phyloP scores from a whole-genome alignment of 2,329 filamentous ascomycete species.

The Sporothrix pallida region DNA sequence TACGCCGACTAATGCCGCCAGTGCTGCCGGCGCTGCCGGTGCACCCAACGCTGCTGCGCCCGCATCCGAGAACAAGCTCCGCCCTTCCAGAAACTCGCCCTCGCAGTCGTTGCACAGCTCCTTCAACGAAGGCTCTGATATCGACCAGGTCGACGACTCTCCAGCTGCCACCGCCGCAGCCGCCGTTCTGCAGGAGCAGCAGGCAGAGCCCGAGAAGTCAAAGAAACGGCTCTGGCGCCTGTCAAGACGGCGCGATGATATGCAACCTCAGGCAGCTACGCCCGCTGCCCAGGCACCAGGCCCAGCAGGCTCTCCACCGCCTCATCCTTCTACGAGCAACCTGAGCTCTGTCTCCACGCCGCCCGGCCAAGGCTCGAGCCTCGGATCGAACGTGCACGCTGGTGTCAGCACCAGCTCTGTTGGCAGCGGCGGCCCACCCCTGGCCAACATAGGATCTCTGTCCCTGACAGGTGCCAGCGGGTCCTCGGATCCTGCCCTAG shows the following conservation, averaged over 20 bases:
- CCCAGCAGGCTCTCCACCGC: background rate
- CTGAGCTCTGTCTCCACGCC: conserved; percentile 39
- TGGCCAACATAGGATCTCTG: conserved; percentile 46
- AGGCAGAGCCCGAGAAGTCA: conserved; percentile 59
- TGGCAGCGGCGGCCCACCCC: conserved; percentile 59
- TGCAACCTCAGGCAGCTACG: background rate
- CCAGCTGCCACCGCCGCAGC: conserved; percentile 40
- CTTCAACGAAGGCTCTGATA: conserved; percentile 80
- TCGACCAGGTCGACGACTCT: conserved; percentile 72
- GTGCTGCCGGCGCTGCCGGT: conserved; percentile 35
- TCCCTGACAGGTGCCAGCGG: conserved; percentile 60
- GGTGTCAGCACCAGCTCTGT: conserved; percentile 72
- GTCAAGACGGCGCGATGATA: conserved; percentile 68
- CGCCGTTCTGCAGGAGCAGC: conserved; percentile 33
- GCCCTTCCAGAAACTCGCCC: conserved; percentile 70
- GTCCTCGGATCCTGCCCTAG: conserved; percentile 53
- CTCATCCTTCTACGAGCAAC: conserved; percentile 31
- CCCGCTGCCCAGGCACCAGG: background rate
- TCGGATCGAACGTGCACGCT: conserved; percentile 68
- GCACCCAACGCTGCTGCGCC: conserved; percentile 37
- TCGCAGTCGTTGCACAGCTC: conserved; percentile 77
- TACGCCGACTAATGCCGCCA: conserved; percentile 38
- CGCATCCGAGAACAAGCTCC: conserved; percentile 50
- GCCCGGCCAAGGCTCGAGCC: conserved; percentile 48
- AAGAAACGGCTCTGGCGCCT: conserved; percentile 76